Conservation (phyloP, 2,329 filamentous ascomycete genomes). For the Chalaropsis ovoidea region DNA sequence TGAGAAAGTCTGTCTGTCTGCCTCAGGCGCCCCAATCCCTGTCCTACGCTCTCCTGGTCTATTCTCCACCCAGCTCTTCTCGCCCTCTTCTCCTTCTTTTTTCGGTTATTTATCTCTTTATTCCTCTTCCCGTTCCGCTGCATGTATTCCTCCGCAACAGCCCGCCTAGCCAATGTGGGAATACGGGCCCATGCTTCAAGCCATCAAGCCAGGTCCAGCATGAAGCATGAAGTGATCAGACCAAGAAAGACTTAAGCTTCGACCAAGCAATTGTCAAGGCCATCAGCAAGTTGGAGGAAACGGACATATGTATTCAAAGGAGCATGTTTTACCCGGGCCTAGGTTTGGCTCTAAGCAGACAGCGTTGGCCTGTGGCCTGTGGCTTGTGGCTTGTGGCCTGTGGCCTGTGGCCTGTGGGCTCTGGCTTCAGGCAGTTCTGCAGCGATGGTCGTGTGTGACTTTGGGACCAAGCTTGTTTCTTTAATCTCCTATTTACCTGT, state of each 20-base stretch:
- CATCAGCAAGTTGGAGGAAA: background rate
- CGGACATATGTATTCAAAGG: slow-evolving; percentile 3
- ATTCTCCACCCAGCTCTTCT: background rate
- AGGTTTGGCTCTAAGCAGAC: background rate
- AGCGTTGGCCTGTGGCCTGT: background rate
- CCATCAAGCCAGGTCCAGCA: background rate
- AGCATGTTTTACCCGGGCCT: background rate
- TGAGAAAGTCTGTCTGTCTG: no score
- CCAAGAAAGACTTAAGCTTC: slow-evolving; percentile 13
- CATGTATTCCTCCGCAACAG: slow-evolving; percentile 8
- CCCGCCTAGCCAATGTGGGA: background rate
- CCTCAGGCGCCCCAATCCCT: no score
- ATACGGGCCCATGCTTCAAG: slow-evolving; percentile 6
- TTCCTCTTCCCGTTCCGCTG: slow-evolving; percentile 1
- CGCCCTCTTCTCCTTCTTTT: background rate
- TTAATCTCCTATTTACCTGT: background rate
- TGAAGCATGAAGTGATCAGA: slow-evolving; percentile 9
- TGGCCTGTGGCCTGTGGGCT: background rate
- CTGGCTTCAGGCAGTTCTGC: background rate
- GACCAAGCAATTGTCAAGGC: background rate
- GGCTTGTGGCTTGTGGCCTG: background rate
- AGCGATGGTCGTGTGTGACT: background rate
- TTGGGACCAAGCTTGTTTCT: slow-evolving; percentile 9
- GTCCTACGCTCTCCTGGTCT: no score
- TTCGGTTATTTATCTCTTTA: background rate